Conservation (phyloP, 371 early-diverging fungal species). For the Apophysomyces elegans region DNA sequence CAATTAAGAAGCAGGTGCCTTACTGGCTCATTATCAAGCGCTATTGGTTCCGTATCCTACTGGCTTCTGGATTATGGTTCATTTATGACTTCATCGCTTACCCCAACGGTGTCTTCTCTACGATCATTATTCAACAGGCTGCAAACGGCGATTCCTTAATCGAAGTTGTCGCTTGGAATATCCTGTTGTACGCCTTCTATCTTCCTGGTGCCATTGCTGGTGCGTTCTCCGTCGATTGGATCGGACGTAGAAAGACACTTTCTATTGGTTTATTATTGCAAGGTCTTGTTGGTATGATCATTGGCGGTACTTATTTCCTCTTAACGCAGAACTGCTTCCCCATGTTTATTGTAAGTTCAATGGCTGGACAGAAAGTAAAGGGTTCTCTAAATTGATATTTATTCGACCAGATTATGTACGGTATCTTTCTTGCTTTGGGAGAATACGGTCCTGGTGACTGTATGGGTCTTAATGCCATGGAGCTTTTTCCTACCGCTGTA, state of each 20-base stretch:
- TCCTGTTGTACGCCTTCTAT: slow-evolving; percentile 63
- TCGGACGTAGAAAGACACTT: slow-evolving; percentile 65
- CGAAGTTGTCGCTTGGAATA: slow-evolving; percentile 58
- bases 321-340: slow-evolving; percentile 55
- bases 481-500: slow-evolving; percentile 62
- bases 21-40: slow-evolving; percentile 60
- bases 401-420: slow-evolving; percentile 54
- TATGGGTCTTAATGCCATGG: slow-evolving; percentile 61
- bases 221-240: slow-evolving; percentile 55
- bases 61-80: slow-evolving; percentile 66
- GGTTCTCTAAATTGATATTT: not conserved
- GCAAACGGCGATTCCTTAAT: slow-evolving; percentile 43
- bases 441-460: slow-evolving; percentile 64
- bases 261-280: slow-evolving; percentile 57
- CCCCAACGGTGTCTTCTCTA: slow-evolving; percentile 60
- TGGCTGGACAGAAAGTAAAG: not conserved
- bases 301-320: slow-evolving; percentile 55
- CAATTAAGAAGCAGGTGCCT: slow-evolving; percentile 59
- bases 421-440: slow-evolving; percentile 60
- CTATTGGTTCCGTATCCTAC: slow-evolving; percentile 63
- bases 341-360: slow-evolving; percentile 54
- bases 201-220: slow-evolving; percentile 63
- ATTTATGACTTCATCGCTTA: slow-evolving; percentile 68
- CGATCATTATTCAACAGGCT: slow-evolving; percentile 56
- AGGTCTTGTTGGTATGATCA: slow-evolving; percentile 62